Conservation (phyloP, 345 rosid genomes). For the Iberis pinnata region DNA sequence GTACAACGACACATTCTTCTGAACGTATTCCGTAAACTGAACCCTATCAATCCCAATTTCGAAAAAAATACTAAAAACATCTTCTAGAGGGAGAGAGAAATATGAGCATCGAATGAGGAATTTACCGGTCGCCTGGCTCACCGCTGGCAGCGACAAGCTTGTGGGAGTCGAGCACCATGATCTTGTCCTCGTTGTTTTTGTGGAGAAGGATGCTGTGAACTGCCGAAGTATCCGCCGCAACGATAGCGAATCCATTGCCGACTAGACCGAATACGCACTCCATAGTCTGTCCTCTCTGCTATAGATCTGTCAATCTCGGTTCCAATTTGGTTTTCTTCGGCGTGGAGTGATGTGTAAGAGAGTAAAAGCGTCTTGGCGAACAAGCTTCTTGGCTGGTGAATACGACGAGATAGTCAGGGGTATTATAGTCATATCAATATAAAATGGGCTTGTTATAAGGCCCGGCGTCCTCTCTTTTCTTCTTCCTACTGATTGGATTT, state of each 20-base stretch:
- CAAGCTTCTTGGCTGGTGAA: conserved; percentile 16
- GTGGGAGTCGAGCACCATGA: conserved; percentile 93
- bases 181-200: conserved; percentile 92
- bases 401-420: not conserved
- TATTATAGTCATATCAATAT: not conserved
- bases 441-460: conserved; percentile 8
- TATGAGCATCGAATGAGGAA: not conserved
- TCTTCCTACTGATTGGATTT: no score
- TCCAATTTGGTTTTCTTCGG: conserved; percentile 15
- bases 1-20: conserved; percentile 87
- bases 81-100: not conserved
- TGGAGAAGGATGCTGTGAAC: conserved; percentile 86
- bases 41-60: conserved; percentile 38
- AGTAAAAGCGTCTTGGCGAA: conserved; percentile 22
- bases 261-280: conserved; percentile 93
- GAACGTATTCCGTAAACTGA: conserved; percentile 90
- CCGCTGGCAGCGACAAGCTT: conserved; percentile 97
- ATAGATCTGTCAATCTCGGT: conserved; percentile 19
- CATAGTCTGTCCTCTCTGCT: conserved; percentile 32
- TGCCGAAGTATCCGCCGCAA: conserved; percentile 88
- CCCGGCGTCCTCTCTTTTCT: not conserved
- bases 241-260: conserved; percentile 75
- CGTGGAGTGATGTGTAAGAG: not conserved
- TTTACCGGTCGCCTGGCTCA: conserved; percentile 87
- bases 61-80: not conserved